Evolutionary conservation across 108 stramenopile species (phyloP).

Genomic region (Nannochloropsis salina): DNA sequence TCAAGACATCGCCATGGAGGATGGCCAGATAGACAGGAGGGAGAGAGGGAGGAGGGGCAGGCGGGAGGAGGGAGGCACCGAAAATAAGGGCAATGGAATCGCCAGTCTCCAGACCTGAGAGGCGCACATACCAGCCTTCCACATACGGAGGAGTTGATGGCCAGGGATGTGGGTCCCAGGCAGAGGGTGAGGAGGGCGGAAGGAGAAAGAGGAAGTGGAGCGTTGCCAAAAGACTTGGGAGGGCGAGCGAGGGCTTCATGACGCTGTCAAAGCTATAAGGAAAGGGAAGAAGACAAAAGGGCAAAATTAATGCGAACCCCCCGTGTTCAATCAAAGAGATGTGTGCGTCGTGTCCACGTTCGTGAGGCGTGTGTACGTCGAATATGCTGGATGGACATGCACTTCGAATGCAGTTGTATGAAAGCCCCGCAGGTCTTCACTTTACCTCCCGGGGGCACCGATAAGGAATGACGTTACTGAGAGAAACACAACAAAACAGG

Average conservation of each 20-base stretch:
- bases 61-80: neutral
- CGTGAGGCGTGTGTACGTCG: too few species aligned
- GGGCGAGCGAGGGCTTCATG: neutral
- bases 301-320: too few species aligned
- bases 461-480: too few species aligned
- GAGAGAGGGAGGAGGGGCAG: neutral
- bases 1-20: constrained; percentile 9
- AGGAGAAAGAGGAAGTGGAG: neutral
- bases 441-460: too few species aligned
- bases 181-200: neutral
- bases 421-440: too few species aligned
- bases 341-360: too few species aligned
- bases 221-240: neutral
- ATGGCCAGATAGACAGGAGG: neutral
- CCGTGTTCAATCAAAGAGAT: too few species aligned
- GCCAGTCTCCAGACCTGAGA: neutral
- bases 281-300: too few species aligned
- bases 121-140: neutral
- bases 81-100: neutral
- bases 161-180: neutral
- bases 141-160: neutral
- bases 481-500: too few species aligned
- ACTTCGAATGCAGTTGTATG: too few species aligned
- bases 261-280: neutral
- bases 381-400: too few species aligned